A percentile compares a stretch with the other conserved stretches of the same genome.
phyloP scores from a whole-genome alignment of 1,284 basidiomycete genomes.

The Mycosarcoma maydis region DNA sequence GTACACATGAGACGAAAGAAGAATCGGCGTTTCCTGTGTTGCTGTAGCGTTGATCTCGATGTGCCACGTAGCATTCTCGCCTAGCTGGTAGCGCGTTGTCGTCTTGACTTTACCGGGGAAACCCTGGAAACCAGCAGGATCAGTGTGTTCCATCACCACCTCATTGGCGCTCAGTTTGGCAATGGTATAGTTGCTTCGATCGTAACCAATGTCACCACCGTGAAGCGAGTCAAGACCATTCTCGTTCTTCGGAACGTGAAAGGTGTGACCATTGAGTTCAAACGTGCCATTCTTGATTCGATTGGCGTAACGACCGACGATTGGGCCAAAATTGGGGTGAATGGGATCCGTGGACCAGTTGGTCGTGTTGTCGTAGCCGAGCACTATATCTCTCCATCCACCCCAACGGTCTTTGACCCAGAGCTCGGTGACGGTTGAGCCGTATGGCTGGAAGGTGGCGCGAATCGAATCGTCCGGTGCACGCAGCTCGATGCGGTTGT shows the following conservation, averaged over 20 bases:
- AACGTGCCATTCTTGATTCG: slow-evolving; percentile 65
- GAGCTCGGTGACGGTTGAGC: slow-evolving; percentile 56
- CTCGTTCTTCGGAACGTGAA: slow-evolving; percentile 48
- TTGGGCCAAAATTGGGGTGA: slow-evolving; percentile 62
- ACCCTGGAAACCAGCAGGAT: slow-evolving; percentile 62
- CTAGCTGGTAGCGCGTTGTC: slow-evolving; percentile 42
- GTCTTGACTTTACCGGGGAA: slow-evolving; percentile 53
- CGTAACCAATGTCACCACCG: slow-evolving; percentile 61
- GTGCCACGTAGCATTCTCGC: slow-evolving; percentile 36
- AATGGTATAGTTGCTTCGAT: slow-evolving; percentile 52
- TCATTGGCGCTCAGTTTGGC: slow-evolving; percentile 23
- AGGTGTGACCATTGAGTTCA: slow-evolving; percentile 48
- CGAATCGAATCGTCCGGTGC: slow-evolving; percentile 59
- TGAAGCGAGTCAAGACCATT: slow-evolving; percentile 55
- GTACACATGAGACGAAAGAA: slow-evolving; percentile 64
- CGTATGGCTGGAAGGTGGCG: slow-evolving; percentile 56
- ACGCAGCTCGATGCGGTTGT: slow-evolving; percentile 53
- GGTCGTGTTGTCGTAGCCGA: slow-evolving; percentile 64
- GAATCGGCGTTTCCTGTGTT: slow-evolving; percentile 52
- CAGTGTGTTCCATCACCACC: slow-evolving; percentile 50
- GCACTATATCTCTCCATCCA: slow-evolving; percentile 49
- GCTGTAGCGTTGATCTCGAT: slow-evolving; percentile 52
- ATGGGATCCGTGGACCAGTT: slow-evolving; percentile 57
- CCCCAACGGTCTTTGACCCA: slow-evolving; percentile 60
- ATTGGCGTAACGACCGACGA: slow-evolving; percentile 61